Base-by-base conservation (phyloP, 129 eudicot species). In the Flaveria linearis region DNA sequence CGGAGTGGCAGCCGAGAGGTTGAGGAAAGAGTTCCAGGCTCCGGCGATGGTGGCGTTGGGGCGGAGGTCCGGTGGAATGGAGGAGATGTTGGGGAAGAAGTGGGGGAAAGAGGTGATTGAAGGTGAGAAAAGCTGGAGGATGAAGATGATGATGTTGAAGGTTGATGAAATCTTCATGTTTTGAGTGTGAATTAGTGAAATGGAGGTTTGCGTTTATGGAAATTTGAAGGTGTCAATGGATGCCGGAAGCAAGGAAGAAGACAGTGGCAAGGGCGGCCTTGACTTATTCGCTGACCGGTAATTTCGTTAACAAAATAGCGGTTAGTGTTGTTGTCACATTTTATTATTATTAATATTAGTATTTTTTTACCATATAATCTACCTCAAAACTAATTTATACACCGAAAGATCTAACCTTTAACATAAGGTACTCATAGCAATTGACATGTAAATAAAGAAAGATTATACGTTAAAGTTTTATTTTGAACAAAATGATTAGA, bases 11-110 rank as follows among this genome's bases (percentile, higher is more conserved):
- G 55, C 97, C 92, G 78, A 56, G 64, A 91, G 82, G 0, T 79
- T 79, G 25, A 72, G 20, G 73, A 88, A 91, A 6, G 57, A 39
- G 9, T 86, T 80, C 97, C 97, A 91, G 0, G 80, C 79, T 7
- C 43, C 74, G 63, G 76, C 20, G 39, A 87, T 65, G 76, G 43
- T 71, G 76, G 43, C 68, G 80, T 84, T 87, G 2, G 84, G 88
- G 18, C 82, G 8, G 1, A 84, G 41, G 4, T 86, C 41, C 6
- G 75, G 72, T 2, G 97, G 97, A 13, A 91, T 86, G 62, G 94
- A 83, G n/a, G 94, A 78, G 7, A 86, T 41, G 28, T 91, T 91
- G 0, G 97, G 94, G 86, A 88, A 91, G 58, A 91, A 88, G 80
- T 91, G 90, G 7, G 91, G 89, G 47, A 87, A 69, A 43, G 89